Conservation (phyloP, 495 filamentous ascomycete genomes). For the Astrothelium macrocarpum region DNA sequence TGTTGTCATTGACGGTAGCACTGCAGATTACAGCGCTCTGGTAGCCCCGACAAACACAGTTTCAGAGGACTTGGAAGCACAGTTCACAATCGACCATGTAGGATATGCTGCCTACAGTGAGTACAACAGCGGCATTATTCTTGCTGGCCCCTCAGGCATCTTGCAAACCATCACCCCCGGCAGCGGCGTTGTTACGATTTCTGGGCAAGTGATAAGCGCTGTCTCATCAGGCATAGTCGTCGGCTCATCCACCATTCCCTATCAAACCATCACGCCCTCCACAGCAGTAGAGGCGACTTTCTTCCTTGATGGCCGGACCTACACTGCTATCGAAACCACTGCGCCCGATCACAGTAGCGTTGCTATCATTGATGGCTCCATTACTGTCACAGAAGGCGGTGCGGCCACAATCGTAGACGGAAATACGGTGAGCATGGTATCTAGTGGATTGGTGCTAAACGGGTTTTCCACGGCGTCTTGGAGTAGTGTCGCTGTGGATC, state of each 20-base stretch:
- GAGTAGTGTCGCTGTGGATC: neutral
- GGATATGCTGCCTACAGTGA: neutral
- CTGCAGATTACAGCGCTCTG: neutral
- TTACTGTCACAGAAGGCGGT: neutral
- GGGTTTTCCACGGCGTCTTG: neutral
- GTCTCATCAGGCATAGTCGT: neutral
- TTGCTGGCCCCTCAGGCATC: neutral
- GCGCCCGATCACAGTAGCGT: neutral
- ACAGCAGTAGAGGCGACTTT: neutral
- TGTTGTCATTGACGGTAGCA: neutral
- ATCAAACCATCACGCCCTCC: neutral
- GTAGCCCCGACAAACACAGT: neutral
- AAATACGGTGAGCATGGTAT: neutral
- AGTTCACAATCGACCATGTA: neutral
- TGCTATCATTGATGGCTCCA: slow-evolving; percentile 1
- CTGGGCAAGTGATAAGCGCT: neutral
- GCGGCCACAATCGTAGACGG: neutral
- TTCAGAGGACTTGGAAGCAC: neutral
- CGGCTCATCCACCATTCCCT: neutral
- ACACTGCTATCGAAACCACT: neutral
- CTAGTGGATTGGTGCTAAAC: neutral
- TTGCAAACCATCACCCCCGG: neutral
- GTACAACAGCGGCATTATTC: neutral
- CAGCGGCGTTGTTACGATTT: neutral
- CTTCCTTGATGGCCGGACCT: neutral